Evolutionary conservation across 495 filamentous ascomycete genomes (phyloP).

Genomic region (Xylaria cubensis): DNA sequence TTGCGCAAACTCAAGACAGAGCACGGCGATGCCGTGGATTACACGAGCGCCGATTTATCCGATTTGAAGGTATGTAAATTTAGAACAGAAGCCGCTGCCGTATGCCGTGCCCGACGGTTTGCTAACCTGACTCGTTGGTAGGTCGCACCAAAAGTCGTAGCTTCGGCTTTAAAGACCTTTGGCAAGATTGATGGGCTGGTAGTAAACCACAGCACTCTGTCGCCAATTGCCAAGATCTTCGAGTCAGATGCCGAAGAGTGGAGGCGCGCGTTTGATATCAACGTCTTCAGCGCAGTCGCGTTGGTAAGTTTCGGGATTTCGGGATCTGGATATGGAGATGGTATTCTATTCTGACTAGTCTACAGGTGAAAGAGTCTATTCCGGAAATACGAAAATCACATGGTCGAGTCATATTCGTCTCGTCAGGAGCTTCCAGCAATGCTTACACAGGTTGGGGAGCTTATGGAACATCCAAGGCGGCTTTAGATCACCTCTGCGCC

Average conservation of each 20-base stretch:
- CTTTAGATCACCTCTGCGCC: constrained; percentile 78
- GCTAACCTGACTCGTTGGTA: constrained; percentile 26
- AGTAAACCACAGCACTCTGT: constrained; percentile 84
- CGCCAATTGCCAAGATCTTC: constrained; percentile 75
- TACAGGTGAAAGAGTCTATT: constrained; percentile 74
- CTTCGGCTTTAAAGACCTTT: constrained; percentile 68
- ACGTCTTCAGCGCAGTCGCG: constrained; percentile 80
- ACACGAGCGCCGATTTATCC: constrained; percentile 77
- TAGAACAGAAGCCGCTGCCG: background rate
- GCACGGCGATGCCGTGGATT: constrained; percentile 71
- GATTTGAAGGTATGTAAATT: constrained; percentile 57
- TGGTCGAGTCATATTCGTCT: constrained; percentile 75
- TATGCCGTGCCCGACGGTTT: too few relatives aligned
- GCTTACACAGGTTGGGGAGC: constrained; percentile 76
- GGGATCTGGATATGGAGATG: background rate
- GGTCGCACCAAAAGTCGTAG: constrained; percentile 66
- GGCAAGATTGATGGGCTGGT: constrained; percentile 81
- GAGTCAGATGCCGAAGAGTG: constrained; percentile 72
- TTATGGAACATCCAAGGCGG: constrained; percentile 89
- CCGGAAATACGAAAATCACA: constrained; percentile 71
- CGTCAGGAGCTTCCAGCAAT: constrained; percentile 72
- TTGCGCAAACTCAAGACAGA: constrained; percentile 70
- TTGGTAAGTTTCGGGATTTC: constrained; percentile 61
- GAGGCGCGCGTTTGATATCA: constrained; percentile 78
- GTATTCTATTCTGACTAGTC: constrained; percentile 28